Evolutionary conservation across 176 grass and related monocot species (phyloP).

Genomic region (Rhipidocladum racemiflorum): DNA sequence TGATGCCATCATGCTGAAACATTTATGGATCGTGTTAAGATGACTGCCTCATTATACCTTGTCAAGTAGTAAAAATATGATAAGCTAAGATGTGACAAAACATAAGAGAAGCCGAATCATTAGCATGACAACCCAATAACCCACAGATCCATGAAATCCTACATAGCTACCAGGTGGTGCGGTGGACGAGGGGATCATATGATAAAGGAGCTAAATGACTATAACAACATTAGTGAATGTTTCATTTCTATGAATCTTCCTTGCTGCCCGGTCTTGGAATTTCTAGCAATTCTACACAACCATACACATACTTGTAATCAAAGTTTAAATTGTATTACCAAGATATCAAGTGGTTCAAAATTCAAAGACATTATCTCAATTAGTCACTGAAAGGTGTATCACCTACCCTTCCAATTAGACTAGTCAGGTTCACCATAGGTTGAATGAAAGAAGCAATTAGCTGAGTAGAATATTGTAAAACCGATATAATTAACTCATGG

Average conservation of each 20-base stretch:
- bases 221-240: background rate
- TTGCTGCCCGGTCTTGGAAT: background rate
- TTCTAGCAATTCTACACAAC: background rate
- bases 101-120: background rate
- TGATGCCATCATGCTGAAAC: constrained; percentile 81
- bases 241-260: background rate
- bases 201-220: background rate
- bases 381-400: background rate
- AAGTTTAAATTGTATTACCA: background rate
- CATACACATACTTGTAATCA: background rate
- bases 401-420: too few species aligned
- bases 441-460: background rate
- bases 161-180: background rate
- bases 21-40: background rate
- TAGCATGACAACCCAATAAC: background rate
- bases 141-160: background rate
- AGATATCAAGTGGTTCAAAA: background rate
- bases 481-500: background rate
- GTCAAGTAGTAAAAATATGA: background rate
- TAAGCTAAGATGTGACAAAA: background rate
- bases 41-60: background rate
- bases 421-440: background rate
- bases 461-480: background rate
- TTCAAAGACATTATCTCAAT: background rate
- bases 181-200: background rate